Conservation (phyloP, 169 alveolate species). For the Eimeria tenella region DNA sequence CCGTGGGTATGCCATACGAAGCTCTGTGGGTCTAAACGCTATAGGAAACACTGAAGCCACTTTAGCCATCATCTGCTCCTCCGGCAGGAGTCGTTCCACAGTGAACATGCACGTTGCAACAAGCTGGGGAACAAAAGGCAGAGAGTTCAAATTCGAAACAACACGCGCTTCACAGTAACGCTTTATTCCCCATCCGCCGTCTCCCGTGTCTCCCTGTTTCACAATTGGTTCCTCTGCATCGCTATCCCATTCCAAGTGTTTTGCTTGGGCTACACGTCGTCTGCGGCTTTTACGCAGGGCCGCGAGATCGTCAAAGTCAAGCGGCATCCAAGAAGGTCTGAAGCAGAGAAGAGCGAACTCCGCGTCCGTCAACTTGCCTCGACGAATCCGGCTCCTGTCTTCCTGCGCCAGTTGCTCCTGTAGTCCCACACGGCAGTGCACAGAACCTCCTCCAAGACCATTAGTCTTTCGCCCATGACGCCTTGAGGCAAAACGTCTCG, state of each 20-base stretch:
- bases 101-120: constrained; percentile 85
- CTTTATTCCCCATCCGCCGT: constrained; percentile 65
- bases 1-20: constrained; percentile 78
- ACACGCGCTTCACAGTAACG: constrained; percentile 77
- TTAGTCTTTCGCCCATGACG: constrained; percentile 8
- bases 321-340: constrained; percentile 73
- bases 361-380: constrained; percentile 79
- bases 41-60: constrained; percentile 85
- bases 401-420: constrained; percentile 74
- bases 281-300: constrained; percentile 39
- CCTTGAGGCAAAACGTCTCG: constrained; percentile 59
- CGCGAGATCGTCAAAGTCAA: constrained; percentile 67
- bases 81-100: constrained; percentile 86
- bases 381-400: constrained; percentile 66
- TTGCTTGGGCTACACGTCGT: constrained; percentile 77
- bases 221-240: constrained; percentile 74
- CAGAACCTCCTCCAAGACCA: constrained; percentile 3
- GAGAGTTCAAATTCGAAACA: constrained; percentile 78
- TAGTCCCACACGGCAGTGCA: constrained; percentile 66
- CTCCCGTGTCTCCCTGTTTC: constrained; percentile 42
- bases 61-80: constrained; percentile 88
- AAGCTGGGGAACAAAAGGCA: constrained; percentile 83
- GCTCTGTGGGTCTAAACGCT: constrained; percentile 83
- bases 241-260: constrained; percentile 76
- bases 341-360: constrained; percentile 73